These are phyloP conservation scores for Diaporthe sp. DNA, from an alignment of 2,329 filamentous ascomycete genomes.

Conservation along the genomic window DNA sequence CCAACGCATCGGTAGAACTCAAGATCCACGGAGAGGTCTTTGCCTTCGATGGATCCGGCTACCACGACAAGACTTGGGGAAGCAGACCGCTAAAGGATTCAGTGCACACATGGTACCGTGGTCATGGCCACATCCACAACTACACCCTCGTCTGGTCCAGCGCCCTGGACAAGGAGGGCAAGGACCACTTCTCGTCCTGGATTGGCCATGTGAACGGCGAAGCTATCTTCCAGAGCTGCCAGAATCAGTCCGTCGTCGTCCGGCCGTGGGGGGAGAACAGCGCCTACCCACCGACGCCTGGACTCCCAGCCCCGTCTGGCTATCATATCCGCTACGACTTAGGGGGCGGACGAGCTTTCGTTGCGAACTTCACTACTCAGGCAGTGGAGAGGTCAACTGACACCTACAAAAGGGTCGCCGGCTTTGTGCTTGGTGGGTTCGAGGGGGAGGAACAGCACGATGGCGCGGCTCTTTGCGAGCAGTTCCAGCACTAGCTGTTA, in stretches of 20 bases:
- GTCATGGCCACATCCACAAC: background rate
- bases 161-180: background rate
- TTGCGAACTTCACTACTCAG: background rate
- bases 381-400: background rate
- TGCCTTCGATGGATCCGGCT: background rate
- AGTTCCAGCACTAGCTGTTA: background rate
- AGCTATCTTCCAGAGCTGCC: background rate
- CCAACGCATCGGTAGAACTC: background rate
- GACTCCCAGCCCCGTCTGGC: background rate
- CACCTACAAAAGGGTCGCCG: background rate
- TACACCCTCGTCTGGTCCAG: constrained; percentile 3
- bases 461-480: background rate
- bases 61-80: constrained; percentile 15
- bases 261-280: constrained; percentile 1
- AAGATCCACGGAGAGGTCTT: background rate
- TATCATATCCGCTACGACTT: background rate
- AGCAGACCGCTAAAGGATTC: background rate
- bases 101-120: background rate
- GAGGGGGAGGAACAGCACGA: background rate
- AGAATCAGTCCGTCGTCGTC: background rate
- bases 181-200: background rate
- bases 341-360: background rate
- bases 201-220: background rate
- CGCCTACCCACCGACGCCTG: background rate
- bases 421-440: background rate